Base-by-base conservation (phyloP, 2,329 filamentous ascomycete genomes). In the Clonostachys byssicola region DNA sequence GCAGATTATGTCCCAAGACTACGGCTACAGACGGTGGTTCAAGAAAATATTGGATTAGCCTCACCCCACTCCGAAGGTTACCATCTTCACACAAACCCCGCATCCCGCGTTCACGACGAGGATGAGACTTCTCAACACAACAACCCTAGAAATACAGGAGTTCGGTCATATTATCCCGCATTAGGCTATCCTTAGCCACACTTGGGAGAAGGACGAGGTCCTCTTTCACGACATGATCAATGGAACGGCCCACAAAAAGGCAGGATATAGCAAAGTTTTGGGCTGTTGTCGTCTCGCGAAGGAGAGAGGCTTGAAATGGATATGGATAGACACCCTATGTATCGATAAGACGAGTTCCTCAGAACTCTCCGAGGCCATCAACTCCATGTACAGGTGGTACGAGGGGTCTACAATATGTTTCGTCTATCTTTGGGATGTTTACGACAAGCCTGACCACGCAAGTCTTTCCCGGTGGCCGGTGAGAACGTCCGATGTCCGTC, bases 121-220 rank as follows among this genome's bases (percentile, higher is more conserved):
- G 23, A 30, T 30, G 23, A 30, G 23, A 30, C 23, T 30, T 30
- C 23, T 30, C 23, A 30, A 10, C 23, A 30, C 23, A 30, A 4
- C 23, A 10, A 4, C 23, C 8, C 23, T 30, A 30, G 23, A 30
- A 30, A 30, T 30, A 9, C 23, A 30, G 9, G 23, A 30, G 8
- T 30, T 30, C 23, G 23, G 23, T 30, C 23, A 30, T 30, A 30
- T 30, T 30, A 30, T 30, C 23, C 23, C 23, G 23, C 23, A 30
- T 30, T 64, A 64, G 46, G 60, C 59, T 41, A 61, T 64, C 36
- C 48, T 64, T 8, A 63, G 61, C 13, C 62, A 64, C 50, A 62
- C 58, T 16, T 62, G 59, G 55, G 54, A 50, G 10, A 39, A 52
- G 5, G 60, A 61, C 4, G 62, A 65, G 43, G 56, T 61, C 39